phyloP scores from a whole-genome alignment of 177 flowering plant genomes.

The Tripterygium wilfordii region DNA sequence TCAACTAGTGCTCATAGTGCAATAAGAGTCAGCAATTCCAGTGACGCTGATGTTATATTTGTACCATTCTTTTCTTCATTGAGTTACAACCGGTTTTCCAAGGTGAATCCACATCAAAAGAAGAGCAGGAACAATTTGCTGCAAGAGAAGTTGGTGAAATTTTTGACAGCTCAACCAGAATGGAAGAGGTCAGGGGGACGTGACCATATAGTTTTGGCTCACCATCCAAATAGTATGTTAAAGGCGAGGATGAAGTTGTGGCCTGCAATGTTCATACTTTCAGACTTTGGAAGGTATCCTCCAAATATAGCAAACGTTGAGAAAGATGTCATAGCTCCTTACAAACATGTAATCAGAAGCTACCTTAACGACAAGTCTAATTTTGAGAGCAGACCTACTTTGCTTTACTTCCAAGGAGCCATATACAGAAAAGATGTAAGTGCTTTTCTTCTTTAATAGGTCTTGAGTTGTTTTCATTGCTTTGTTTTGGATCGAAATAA shows the following conservation, averaged over 20 bases:
- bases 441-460: constrained; percentile 9
- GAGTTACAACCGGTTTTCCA: constrained; percentile 64
- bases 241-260: constrained; percentile 73
- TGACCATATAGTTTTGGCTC: constrained; percentile 82
- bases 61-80: constrained; percentile 87
- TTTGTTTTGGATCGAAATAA: background rate
- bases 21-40: constrained; percentile 59
- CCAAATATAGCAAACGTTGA: constrained; percentile 77
- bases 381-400: constrained; percentile 65
- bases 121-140: constrained; percentile 44
- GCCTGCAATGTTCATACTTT: constrained; percentile 75
- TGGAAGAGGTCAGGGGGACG: constrained; percentile 88
- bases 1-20: constrained; percentile 31
- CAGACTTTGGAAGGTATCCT: constrained; percentile 96
- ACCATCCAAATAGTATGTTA: constrained; percentile 90
- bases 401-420: constrained; percentile 93
- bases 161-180: constrained; percentile 50
- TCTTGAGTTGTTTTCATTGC: background rate
- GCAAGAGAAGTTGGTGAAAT: constrained; percentile 66
- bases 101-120: constrained; percentile 34
- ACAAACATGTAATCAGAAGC: constrained; percentile 61
- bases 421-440: constrained; percentile 93
- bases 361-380: constrained; percentile 46
- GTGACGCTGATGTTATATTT: constrained; percentile 72
- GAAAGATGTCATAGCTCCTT: constrained; percentile 93